Evolutionary conservation across 176 grass and related monocot species (phyloP).

Genomic region (Zoysia japonica): DNA sequence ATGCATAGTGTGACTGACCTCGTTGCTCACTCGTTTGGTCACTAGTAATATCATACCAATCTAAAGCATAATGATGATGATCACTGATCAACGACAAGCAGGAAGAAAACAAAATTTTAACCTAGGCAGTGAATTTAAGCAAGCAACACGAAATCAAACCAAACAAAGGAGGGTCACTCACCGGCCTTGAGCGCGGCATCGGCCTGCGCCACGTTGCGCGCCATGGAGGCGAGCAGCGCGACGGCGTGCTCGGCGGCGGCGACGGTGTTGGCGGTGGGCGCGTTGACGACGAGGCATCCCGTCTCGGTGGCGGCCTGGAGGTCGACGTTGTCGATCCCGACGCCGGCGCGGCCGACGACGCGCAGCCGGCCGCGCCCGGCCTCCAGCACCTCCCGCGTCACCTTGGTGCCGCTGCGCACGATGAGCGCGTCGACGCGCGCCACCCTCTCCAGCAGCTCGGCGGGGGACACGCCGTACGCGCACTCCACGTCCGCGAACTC

Average conservation of each 20-base stretch:
- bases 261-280: constrained; percentile 71
- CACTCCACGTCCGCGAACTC: constrained; percentile 56
- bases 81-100: background rate
- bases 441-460: constrained; percentile 54
- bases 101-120: background rate
- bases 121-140: background rate
- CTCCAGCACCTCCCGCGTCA: constrained; percentile 73
- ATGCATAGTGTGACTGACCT: background rate
- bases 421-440: constrained; percentile 67
- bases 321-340: constrained; percentile 89
- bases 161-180: constrained; percentile 32
- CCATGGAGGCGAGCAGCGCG: constrained; percentile 76
- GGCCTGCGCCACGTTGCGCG: constrained; percentile 66
- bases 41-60: background rate
- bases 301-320: constrained; percentile 69
- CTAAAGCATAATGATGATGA: background rate
- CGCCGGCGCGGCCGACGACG: constrained; percentile 68
- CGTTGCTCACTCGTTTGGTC: background rate
- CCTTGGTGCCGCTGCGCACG: constrained; percentile 77
- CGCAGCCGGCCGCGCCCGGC: constrained; percentile 50
- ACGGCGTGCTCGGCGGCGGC: constrained; percentile 79
- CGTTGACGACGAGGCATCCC: constrained; percentile 78
- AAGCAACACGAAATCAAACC: background rate
- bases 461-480: constrained; percentile 64
- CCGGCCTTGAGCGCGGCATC: constrained; percentile 68